Evolutionary conservation across 768 basidiomycete species (phyloP), one percentile per base, ranked within the genome.

Genomic region (Harrya chromipes): DNA sequence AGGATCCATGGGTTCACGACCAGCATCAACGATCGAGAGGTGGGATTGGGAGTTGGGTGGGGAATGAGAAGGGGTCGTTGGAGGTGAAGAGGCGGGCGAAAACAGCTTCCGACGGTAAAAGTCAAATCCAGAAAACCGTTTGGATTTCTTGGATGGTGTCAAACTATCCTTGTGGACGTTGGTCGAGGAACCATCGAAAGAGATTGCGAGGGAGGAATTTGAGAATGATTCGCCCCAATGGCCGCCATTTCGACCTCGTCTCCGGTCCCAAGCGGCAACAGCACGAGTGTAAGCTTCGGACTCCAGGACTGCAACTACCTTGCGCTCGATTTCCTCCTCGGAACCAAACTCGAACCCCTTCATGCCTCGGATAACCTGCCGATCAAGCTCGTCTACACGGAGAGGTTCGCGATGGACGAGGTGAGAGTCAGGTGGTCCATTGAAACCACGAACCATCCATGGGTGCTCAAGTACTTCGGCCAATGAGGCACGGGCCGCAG

Each of bases 341-440:
- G 86, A 74, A 14, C 97, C 97, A 57, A 99, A 97, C 62, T 97
- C 95, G 71, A 99, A 97, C 5, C 95, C 95, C 37, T 85, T 84
- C 97, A 97, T 98, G 43, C 85, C 85, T 29, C 79, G 79, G 35
- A 99, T 80, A 51, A 98, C 90, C 33, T 84, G 80, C 26, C 78
- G 80, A 66, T 98, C 94, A 43, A 99, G 77, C 45, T 97, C 94
- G 47, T 93, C 90, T 0, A 84, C 69, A 12, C 92, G 87, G 8
- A 97, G 79, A 1, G 97, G 95, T 58, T 92, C 89, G 9, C 95
- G 88, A 49, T 85, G 83, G 20, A 97, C 78, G 56, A 98, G 79
- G 69, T 97, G 91, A 1, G 88, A 73, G 43, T 90, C 85, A 0
- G 94, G 87, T 0, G 93, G 76, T 0, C 84, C 84, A 21, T 76